Conservation (phyloP, 768 basidiomycete species). For the Auricularia auricula-judae region DNA sequence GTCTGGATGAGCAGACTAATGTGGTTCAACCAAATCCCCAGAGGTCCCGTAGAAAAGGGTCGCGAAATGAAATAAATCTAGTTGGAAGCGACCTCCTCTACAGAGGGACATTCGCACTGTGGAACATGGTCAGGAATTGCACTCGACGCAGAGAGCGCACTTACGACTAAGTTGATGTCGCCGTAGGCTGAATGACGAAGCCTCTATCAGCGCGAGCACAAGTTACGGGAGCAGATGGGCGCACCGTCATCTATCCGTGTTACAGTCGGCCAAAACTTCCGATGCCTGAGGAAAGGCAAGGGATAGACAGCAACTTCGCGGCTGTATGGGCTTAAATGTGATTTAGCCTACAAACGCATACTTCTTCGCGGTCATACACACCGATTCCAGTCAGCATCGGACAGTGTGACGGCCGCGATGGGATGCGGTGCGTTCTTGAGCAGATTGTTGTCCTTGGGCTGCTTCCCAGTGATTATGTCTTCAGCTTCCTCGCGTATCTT, state of each 20-base stretch:
- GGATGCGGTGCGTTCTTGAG: constrained; percentile 94
- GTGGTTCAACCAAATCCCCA: neutral
- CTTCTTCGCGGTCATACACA: constrained; percentile 15
- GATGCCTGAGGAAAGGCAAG: constrained; percentile 65
- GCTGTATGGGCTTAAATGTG: constrained; percentile 60
- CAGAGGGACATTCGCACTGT: constrained; percentile 68
- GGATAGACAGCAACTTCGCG: constrained; percentile 89
- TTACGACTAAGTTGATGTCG: constrained; percentile 67
- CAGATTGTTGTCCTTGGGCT: constrained; percentile 84
- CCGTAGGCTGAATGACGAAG: constrained; percentile 57
- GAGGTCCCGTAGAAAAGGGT: neutral
- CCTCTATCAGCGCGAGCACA: constrained; percentile 4
- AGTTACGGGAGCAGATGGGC: constrained; percentile 15
- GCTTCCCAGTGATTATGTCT: constrained; percentile 75
- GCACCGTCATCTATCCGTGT: constrained; percentile 87
- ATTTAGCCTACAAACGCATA: constrained; percentile 11
- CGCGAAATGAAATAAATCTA: neutral
- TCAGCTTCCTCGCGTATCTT: constrained; percentile 87
- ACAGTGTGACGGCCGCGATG: constrained; percentile 53
- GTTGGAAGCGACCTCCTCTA: constrained; percentile 56
- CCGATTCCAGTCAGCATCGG: constrained; percentile 82
- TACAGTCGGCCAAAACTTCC: constrained; percentile 96
- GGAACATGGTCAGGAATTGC: no score
- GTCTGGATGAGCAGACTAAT: neutral
- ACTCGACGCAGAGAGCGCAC: no score